Base-by-base conservation (phyloP, 495 filamentous ascomycete genomes). In the Massariosphaeria phaeospora region DNA sequence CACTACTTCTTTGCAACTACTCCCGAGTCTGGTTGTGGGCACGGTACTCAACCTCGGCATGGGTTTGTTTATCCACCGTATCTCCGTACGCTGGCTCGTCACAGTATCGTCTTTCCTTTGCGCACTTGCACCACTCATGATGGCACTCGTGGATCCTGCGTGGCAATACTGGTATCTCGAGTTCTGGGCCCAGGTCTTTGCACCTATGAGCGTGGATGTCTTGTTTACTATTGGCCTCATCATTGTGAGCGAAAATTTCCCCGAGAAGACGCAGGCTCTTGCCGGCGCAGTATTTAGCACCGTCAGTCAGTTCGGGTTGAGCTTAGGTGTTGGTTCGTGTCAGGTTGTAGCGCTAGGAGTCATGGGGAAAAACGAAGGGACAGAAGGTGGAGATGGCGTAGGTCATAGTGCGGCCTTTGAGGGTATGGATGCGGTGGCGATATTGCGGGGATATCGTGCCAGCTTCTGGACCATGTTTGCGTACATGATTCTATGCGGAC, bases 201-300 rank as follows among this genome's bases (percentile, higher is more conserved):
- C 50, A 12, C 64, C 61, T 1, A 17, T 64, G 11, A 51, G 44
- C 29, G 45, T n/a, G 13, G 61, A 64, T 43, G 59, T 64, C 0
- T 26, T 66, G 0, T 66, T 61, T 48, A 67, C 65, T 2, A 57
- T 67, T 4, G 59, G 51, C 11, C 31, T 61, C 25, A 41, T 66
- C 34, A 56, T 67, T 24, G 56, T 67, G 1, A 61, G 59, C 29
- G 62, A 55, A 13, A 53, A 39, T 12, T 66, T 63, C 51, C 63
- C 65, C 4, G 36, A 52, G n/a, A 59, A 57, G 23, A 61, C 59
- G 18, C 65, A 67, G 33, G 63, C 53, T 2, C 48, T 67, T 1
- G 65, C 62, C 2, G 63, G 65, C 5, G 65, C 63, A 0, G 63
- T 67, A 0, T 67, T 67, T 48, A 66, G 62, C 43, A 67, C 65